These are phyloP conservation scores for Camellia oleifera DNA, from an alignment of 179 eudicot species.

Conservation along the genomic window DNA sequence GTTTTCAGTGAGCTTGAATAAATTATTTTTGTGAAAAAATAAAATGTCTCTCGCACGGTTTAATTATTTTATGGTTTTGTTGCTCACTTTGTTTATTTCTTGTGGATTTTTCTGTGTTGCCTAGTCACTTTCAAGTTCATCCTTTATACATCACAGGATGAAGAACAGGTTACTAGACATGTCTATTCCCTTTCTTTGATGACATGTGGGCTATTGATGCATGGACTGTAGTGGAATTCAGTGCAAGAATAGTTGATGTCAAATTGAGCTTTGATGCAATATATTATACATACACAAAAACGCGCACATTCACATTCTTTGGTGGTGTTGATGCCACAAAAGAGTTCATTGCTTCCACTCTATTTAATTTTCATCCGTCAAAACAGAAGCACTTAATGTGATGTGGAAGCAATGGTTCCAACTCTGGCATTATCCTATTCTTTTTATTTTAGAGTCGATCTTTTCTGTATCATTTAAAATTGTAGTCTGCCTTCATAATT, in stretches of 20 bases:
- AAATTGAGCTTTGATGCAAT: conserved; percentile 4
- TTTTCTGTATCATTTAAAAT: not conserved
- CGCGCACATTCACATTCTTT: not conserved
- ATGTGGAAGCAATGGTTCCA: no score
- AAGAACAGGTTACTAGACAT: not conserved
- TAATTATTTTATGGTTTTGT: not conserved
- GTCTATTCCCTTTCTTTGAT: conserved; percentile 2
- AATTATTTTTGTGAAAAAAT: not conserved
- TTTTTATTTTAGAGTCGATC: not conserved
- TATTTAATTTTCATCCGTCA: no score
- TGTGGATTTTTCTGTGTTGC: not conserved
- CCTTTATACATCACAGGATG: not conserved
- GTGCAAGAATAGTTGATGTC: not conserved
- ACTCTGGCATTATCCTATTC: no score
- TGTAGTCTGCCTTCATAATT: not conserved
- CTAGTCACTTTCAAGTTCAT: not conserved
- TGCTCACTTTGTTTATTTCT: not conserved
- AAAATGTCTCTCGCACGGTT: not conserved
- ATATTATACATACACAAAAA: not conserved
- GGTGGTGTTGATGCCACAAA: no score
- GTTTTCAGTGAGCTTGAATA: conserved; percentile 11
- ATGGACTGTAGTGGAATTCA: not conserved
- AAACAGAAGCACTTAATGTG: no score
- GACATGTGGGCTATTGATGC: conserved; percentile 5
- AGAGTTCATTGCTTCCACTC: no score